phyloP scores from a whole-genome alignment of 2,329 filamentous ascomycete species.

The Fusarium compactum region DNA sequence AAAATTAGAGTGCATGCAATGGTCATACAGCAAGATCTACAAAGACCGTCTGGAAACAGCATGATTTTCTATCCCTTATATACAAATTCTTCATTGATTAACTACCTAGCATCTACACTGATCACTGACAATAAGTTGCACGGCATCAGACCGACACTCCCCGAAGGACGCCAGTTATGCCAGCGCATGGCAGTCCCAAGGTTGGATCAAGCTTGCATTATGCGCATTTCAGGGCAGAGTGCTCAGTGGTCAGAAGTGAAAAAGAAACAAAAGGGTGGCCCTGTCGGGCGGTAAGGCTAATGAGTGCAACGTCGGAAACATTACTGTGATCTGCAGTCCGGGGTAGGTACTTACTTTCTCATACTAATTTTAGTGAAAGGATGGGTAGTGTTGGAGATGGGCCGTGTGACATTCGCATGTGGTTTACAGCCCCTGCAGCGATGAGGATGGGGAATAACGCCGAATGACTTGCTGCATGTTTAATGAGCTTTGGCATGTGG shows the following conservation, averaged over 20 bases:
- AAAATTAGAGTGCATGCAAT: fast-evolving
- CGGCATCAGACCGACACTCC: slow-evolving; percentile 34
- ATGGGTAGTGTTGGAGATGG: background rate
- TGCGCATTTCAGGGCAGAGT: slow-evolving; percentile 9
- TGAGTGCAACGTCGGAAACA: slow-evolving; percentile 1
- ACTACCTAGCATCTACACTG: background rate
- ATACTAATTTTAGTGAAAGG: background rate
- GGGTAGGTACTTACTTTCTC: background rate
- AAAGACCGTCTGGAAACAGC: fast-evolving
- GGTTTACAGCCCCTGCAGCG: slow-evolving; percentile 14
- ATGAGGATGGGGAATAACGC: background rate
- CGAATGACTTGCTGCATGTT: slow-evolving; percentile 11
- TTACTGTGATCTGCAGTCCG: background rate
- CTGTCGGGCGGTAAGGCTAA: background rate
- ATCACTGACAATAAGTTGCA: background rate
- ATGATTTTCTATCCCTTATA: background rate
- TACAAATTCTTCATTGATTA: background rate
- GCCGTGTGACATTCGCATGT: slow-evolving; percentile 18
- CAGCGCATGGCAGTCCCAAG: slow-evolving; percentile 26
- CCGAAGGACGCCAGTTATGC: slow-evolving; percentile 20
- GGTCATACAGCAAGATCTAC: background rate
- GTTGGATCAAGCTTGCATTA: slow-evolving; percentile 13
- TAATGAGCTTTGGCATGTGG: slow-evolving; percentile 6
- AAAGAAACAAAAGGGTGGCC: background rate
- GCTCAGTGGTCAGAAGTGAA: slow-evolving; percentile 5